These are phyloP conservation scores for Globisporangium splendens DNA, from an alignment of 352 stramenopile species.

Conservation along the genomic window DNA sequence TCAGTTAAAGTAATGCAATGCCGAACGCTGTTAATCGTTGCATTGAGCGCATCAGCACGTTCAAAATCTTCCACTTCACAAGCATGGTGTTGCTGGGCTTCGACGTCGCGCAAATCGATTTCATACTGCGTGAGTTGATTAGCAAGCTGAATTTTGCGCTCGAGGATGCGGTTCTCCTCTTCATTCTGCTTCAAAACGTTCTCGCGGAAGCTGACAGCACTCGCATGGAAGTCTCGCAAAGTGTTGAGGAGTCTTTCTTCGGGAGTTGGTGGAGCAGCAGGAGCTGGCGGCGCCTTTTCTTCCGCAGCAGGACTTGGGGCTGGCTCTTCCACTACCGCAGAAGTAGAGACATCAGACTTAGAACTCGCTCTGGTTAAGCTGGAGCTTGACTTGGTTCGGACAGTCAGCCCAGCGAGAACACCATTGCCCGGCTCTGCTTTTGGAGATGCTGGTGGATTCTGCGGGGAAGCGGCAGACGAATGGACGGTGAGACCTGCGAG, in stretches of 20 bases:
- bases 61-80: conserved; percentile 85
- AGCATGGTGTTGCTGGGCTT: conserved; percentile 77
- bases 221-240: conserved; percentile 72
- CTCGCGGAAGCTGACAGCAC: conserved; percentile 62
- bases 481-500: conserved; percentile 72
- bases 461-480: conserved; percentile 25
- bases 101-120: conserved; percentile 73
- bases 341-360: conserved; percentile 12
- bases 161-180: conserved; percentile 67
- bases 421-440: conserved; percentile 24
- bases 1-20: conserved; percentile 79
- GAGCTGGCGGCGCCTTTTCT: conserved; percentile 17
- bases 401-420: conserved; percentile 50
- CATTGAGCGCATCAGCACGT: conserved; percentile 75
- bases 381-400: conserved; percentile 25
- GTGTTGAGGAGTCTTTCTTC: conserved; percentile 68
- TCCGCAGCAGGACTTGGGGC: conserved; percentile 19
- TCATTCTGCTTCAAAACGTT: conserved; percentile 65
- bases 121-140: conserved; percentile 78
- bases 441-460: conserved; percentile 16
- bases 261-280: conserved; percentile 35
- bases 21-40: conserved; percentile 75
- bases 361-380: conserved; percentile 3
- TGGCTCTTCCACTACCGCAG: conserved; percentile 14
- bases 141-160: conserved; percentile 58